Percentiles rank a stretch among this genome's conserved stretches.
Evolutionary conservation across 805 yeast species (phyloP).

Genomic region (Schwanniomyces polymorphus): DNA sequence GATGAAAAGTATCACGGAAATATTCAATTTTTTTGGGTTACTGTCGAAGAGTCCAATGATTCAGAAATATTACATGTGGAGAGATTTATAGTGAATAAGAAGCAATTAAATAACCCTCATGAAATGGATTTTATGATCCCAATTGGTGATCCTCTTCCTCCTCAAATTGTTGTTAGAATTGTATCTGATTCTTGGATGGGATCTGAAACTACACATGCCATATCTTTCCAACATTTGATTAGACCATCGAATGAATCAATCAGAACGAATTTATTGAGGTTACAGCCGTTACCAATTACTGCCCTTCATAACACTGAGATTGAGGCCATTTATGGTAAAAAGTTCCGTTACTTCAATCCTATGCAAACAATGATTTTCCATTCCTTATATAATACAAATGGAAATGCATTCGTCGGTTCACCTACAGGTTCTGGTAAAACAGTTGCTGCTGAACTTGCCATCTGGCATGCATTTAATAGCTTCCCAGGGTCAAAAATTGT

Average conservation of each 20-base stretch:
- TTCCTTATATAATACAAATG: conserved; percentile 74
- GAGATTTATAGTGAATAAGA: conserved; percentile 66
- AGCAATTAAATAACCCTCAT: conserved; percentile 54
- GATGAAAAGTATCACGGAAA: conserved; percentile 78
- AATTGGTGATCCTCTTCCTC: conserved; percentile 81
- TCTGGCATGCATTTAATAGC: conserved; percentile 91
- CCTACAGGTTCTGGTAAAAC: conserved; percentile 99
- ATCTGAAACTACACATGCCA: conserved; percentile 68
- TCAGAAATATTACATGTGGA: conserved; percentile 79
- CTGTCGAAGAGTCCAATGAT: conserved; percentile 83
- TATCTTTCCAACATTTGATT: conserved; percentile 87
- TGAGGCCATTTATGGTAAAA: conserved; percentile 64
- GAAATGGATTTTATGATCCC: conserved; percentile 93
- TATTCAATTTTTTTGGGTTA: conserved; percentile 87
- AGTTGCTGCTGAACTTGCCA: conserved; percentile 93
- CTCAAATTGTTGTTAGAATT: conserved; percentile 78
- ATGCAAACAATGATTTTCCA: conserved; percentile 98
- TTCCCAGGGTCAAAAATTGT: conserved; percentile 80
- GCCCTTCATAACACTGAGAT: conserved; percentile 71
- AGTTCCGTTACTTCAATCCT: conserved; percentile 89
- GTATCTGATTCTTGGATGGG: conserved; percentile 91
- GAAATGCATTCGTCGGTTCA: conserved; percentile 89
- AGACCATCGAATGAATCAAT: conserved; percentile 86
- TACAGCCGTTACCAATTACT: conserved; percentile 83
- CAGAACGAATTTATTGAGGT: conserved; percentile 72